Conservation (phyloP, 2,329 filamentous ascomycete species). For the Diplodia seriata region DNA sequence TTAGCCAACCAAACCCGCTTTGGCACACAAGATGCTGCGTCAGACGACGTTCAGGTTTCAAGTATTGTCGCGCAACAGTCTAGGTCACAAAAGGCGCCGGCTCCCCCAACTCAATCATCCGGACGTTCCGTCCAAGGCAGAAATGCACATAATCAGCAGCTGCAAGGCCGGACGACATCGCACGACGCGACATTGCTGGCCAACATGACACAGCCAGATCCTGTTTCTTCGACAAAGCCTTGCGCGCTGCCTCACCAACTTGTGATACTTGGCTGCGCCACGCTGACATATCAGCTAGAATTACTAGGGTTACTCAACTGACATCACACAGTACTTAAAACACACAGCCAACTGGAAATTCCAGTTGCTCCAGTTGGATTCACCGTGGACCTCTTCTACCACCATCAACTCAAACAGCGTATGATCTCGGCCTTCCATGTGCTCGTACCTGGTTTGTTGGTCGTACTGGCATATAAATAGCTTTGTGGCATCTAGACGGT, state of each 20-base stretch:
- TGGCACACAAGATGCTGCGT: background rate
- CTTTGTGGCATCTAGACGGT: background rate
- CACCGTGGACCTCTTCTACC: background rate
- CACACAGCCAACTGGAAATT: background rate
- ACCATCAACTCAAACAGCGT: background rate
- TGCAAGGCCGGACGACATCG: background rate
- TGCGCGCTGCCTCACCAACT: background rate
- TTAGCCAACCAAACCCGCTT: background rate
- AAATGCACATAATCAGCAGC: background rate
- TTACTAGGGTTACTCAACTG: background rate
- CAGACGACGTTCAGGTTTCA: too few relatives aligned
- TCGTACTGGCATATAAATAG: background rate
- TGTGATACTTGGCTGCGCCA: constrained; percentile 1
- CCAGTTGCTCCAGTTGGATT: background rate
- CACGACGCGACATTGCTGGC: background rate
- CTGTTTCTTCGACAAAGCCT: constrained; percentile 20
- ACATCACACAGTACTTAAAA: constrained; percentile 3
- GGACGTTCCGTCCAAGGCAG: background rate
- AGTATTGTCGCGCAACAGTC: background rate
- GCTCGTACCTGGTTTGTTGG: background rate
- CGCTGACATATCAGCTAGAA: background rate
- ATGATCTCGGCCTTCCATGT: background rate
- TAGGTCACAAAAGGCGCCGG: background rate
- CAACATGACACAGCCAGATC: background rate
- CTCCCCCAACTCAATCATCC: background rate